Evolutionary conservation across 2,329 filamentous ascomycete genomes (phyloP).

Genomic region (Plenodomus lindquistii): DNA sequence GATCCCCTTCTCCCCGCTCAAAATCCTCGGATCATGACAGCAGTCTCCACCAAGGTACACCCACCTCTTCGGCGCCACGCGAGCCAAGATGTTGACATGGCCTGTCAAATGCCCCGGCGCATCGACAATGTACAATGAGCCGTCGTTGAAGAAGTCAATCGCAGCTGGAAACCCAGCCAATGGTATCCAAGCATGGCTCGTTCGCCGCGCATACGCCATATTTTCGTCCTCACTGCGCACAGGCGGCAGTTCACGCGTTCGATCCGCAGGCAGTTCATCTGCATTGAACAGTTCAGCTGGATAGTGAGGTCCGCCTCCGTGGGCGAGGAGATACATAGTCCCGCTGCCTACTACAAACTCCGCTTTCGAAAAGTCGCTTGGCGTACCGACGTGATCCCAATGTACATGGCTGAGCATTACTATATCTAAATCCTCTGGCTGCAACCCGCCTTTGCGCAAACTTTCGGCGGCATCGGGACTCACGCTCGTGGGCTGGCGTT

Average conservation of each 20-base stretch:
- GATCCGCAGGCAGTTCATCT: conserved; percentile 48
- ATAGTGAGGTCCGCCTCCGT: conserved; percentile 37
- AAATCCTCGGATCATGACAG: conserved; percentile 57
- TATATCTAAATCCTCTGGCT: conserved; percentile 43
- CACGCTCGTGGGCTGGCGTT: conserved; percentile 51
- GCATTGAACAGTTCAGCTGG: conserved; percentile 52
- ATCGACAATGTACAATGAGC: conserved; percentile 53
- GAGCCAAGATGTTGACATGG: conserved; percentile 56
- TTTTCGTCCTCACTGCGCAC: conserved; percentile 17
- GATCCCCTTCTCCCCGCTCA: conserved; percentile 57
- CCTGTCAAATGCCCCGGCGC: conserved; percentile 57
- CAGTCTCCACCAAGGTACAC: conserved; percentile 58
- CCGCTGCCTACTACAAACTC: conserved; percentile 56
- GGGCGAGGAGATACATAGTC: conserved; percentile 29
- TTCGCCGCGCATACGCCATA: conserved; percentile 21
- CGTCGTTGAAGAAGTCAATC: conserved; percentile 55
- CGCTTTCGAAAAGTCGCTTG: conserved; percentile 54
- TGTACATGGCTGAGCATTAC: conserved; percentile 60
- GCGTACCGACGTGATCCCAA: conserved; percentile 63
- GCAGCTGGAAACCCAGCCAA: conserved; percentile 51
- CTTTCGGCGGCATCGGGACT: conserved; percentile 50
- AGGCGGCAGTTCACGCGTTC: conserved; percentile 51
- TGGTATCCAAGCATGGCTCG: conserved; percentile 45
- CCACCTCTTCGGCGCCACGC: conserved; percentile 47
- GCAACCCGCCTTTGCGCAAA: conserved; percentile 44